These are phyloP conservation scores for Sporisorium scitamineum DNA, from an alignment of 1,284 basidiomycete genomes.

Conservation along the genomic window DNA sequence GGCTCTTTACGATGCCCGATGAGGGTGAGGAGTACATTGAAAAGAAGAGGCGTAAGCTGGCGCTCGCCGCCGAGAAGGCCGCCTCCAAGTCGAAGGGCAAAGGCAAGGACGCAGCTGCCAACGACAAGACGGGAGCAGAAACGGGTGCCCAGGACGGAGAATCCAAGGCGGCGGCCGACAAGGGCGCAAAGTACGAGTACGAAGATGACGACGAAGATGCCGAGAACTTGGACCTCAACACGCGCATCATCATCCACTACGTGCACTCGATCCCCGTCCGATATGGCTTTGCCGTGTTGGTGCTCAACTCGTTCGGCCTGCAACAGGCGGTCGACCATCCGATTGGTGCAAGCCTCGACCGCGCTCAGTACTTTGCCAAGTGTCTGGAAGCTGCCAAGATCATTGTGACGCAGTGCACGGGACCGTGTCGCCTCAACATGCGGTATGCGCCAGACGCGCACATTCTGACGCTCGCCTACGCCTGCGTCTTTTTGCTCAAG, in stretches of 20 bases:
- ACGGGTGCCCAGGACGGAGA: not conserved
- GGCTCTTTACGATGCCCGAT: slow-evolving; percentile 45
- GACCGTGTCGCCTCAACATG: slow-evolving; percentile 72
- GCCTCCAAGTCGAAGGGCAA: slow-evolving; percentile 26
- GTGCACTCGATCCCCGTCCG: slow-evolving; percentile 59
- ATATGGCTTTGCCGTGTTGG: slow-evolving; percentile 64
- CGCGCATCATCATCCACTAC: slow-evolving; percentile 61
- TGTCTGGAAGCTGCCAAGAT: slow-evolving; percentile 65
- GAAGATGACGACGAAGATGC: slow-evolving; percentile 55
- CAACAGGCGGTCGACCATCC: slow-evolving; percentile 85
- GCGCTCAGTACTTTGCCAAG: slow-evolving; percentile 67
- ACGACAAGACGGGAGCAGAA: slow-evolving; percentile 3
- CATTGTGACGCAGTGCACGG: slow-evolving; percentile 54
- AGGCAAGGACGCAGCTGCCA: slow-evolving; percentile 16
- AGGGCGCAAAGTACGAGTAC: slow-evolving; percentile 18
- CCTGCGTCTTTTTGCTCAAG: slow-evolving; percentile 75
- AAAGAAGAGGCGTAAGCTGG: slow-evolving; percentile 17
- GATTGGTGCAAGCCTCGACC: slow-evolving; percentile 58
- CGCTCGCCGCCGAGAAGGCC: slow-evolving; percentile 23
- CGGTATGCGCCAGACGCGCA: slow-evolving; percentile 90
- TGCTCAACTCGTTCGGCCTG: slow-evolving; percentile 90
- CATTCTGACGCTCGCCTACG: slow-evolving; percentile 90
- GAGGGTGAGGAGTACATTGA: slow-evolving; percentile 34
- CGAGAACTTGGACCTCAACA: slow-evolving; percentile 60
- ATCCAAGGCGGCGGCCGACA: slow-evolving; percentile 1